These are phyloP conservation scores for Coniella lustricola DNA, from an alignment of 2,329 filamentous ascomycete genomes.

Conservation along the genomic window DNA sequence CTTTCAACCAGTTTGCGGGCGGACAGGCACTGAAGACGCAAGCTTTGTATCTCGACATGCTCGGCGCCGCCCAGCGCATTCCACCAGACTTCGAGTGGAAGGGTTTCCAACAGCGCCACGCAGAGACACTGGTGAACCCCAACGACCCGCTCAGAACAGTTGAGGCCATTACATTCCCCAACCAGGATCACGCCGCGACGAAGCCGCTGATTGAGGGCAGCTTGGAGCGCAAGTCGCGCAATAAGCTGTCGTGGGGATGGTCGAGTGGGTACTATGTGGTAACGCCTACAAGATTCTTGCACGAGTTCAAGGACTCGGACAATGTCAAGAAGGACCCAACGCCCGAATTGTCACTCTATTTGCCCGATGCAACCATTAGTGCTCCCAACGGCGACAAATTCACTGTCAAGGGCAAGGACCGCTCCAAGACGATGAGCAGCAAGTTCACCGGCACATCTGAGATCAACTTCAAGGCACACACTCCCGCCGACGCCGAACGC, in stretches of 20 bases:
- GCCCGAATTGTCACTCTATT: constrained; percentile 83
- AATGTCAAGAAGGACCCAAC: constrained; percentile 58
- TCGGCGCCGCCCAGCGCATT: constrained; percentile 67
- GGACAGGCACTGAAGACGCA: constrained; percentile 77
- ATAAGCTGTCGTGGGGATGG: constrained; percentile 72
- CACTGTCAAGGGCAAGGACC: constrained; percentile 91
- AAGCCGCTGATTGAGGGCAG: constrained; percentile 80
- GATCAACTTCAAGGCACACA: constrained; percentile 81
- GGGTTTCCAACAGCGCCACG: constrained; percentile 68
- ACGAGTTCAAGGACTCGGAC: constrained; percentile 95
- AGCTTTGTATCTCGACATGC: constrained; percentile 76
- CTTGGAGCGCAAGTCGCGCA: constrained; percentile 83
- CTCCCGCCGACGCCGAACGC: constrained; percentile 68
- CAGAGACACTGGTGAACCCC: constrained; percentile 69
- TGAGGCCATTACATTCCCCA: constrained; percentile 72
- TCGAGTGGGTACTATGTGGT: constrained; percentile 83
- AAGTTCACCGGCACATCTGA: constrained; percentile 77
- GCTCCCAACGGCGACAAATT: constrained; percentile 72
- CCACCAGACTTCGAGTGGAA: constrained; percentile 88
- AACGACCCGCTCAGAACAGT: constrained; percentile 66
- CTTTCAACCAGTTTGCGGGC: constrained; percentile 74
- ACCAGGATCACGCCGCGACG: constrained; percentile 76
- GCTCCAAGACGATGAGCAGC: constrained; percentile 69
- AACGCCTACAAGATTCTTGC: constrained; percentile 78
- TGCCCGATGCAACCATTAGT: constrained; percentile 82